Evolutionary conservation across 2,329 filamentous ascomycete genomes (phyloP).

Genomic region (Leptographium radiaticola): DNA sequence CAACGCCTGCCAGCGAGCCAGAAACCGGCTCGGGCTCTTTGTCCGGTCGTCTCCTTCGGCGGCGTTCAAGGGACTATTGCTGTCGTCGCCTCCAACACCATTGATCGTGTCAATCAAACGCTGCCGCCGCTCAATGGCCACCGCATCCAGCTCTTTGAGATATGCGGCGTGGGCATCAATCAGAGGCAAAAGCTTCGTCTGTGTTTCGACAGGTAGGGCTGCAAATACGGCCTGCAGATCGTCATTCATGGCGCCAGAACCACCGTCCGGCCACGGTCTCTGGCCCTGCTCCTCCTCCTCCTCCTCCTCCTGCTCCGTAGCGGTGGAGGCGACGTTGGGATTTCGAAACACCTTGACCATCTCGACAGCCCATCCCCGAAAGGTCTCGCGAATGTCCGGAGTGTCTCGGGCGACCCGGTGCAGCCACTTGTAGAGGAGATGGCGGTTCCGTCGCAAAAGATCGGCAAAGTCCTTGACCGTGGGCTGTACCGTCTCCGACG

Average conservation of each 20-base stretch:
- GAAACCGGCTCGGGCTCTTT: constrained; percentile 55
- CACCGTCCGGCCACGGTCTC: constrained; percentile 18
- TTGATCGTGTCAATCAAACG: constrained; percentile 33
- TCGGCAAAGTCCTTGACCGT: constrained; percentile 61
- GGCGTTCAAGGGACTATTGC: background rate
- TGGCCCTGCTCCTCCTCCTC: background rate
- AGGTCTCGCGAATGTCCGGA: constrained; percentile 48
- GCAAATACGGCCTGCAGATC: constrained; percentile 28
- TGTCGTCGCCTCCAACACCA: constrained; percentile 6
- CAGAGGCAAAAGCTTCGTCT: constrained; percentile 30
- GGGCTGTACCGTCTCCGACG: constrained; percentile 25
- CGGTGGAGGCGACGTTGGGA: constrained; percentile 3
- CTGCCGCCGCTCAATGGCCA: constrained; percentile 43
- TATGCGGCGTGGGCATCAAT: constrained; percentile 50
- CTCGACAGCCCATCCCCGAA: constrained; percentile 46
- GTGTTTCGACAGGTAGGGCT: constrained; percentile 32
- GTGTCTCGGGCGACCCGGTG: constrained; percentile 58
- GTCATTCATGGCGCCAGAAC: constrained; percentile 23
- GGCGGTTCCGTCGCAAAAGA: constrained; percentile 51
- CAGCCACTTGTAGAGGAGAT: constrained; percentile 54
- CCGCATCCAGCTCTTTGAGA: constrained; percentile 37
- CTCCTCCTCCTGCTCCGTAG: background rate
- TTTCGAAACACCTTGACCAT: constrained; percentile 41
- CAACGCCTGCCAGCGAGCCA: constrained; percentile 58
- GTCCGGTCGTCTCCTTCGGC: too few relatives aligned